Percentiles rank a stretch among this genome's conserved stretches.
Evolutionary conservation across 2,329 filamentous ascomycete species (phyloP).

Genomic region (Monilinia aucupariae): DNA sequence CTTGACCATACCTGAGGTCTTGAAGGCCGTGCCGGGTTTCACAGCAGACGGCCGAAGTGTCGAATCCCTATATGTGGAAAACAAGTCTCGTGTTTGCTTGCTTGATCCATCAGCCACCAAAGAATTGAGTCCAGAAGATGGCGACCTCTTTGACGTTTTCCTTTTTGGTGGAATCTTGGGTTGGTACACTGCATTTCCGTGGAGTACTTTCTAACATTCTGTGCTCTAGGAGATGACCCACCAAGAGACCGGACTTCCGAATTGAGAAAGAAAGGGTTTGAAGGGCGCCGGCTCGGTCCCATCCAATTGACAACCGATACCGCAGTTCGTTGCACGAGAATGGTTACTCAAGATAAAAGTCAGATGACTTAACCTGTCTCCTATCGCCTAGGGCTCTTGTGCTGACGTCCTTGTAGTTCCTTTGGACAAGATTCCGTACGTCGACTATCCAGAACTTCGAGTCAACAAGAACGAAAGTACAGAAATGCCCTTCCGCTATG

Average conservation of each 20-base stretch:
- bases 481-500: conserved; percentile 97
- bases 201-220: conserved; percentile 21
- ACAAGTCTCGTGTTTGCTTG: conserved; percentile 75
- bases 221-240: conserved; percentile 73
- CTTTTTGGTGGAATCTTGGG: conserved; percentile 94
- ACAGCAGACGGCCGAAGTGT: conserved; percentile 71
- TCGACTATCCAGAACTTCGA: conserved; percentile 84
- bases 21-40: conserved; percentile 56
- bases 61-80: conserved; percentile 69
- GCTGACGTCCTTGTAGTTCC: conserved; percentile 50
- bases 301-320: conserved; percentile 99
- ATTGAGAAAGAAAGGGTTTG: conserved; percentile 86
- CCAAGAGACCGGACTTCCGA: conserved; percentile 95
- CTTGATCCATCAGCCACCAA: conserved; percentile 78
- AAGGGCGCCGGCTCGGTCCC: conserved; percentile 78
- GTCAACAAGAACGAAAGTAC: conserved; percentile 91
- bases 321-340: conserved; percentile 85
- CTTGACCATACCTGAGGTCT: conserved; percentile 57
- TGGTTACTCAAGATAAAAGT: conserved; percentile 83
- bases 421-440: conserved; percentile 71
- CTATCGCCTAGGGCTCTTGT: background rate
- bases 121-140: conserved; percentile 80
- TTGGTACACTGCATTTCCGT: conserved; percentile 39
- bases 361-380: conserved; percentile 30
- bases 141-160: conserved; percentile 78